Conservation (phyloP, 176 grass and related monocot species). For the Dactylis glomerata region DNA sequence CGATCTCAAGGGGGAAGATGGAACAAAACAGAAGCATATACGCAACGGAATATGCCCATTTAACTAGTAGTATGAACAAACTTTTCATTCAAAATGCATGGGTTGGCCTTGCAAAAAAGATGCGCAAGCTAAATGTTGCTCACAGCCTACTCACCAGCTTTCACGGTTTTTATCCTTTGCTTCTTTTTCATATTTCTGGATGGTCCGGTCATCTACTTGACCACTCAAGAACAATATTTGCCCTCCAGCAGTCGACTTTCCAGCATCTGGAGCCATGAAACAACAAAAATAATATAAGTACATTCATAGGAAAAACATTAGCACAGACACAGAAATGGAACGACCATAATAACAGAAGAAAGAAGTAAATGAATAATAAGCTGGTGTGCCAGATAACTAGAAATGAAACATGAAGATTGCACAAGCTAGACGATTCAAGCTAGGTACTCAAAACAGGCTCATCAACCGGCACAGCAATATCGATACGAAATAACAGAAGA, state of each 20-base stretch:
- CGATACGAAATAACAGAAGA: neutral
- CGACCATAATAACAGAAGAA: neutral
- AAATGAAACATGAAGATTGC: neutral
- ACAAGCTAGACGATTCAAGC: neutral
- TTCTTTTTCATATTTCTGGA: slow-evolving; percentile 99
- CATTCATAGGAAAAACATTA: neutral
- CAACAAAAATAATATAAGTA: neutral
- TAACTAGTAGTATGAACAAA: neutral
- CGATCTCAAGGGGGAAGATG: neutral
- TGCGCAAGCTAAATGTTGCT: neutral
- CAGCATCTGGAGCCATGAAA: slow-evolving; percentile 67
- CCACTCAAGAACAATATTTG: slow-evolving; percentile 97
- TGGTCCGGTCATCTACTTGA: slow-evolving; percentile 93
- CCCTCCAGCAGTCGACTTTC: slow-evolving; percentile 87
- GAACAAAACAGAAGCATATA: neutral
- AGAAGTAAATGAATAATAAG: neutral
- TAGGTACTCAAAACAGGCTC: neutral
- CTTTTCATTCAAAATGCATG: neutral
- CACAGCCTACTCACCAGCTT: slow-evolving; percentile 57
- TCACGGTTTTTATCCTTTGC: slow-evolving; percentile 96
- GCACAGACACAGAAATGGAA: neutral
- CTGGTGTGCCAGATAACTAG: neutral
- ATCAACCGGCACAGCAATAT: neutral
- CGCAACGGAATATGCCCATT: neutral
- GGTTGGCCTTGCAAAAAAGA: neutral